phyloP scores from a whole-genome alignment of 352 stramenopile genomes.

The Pilasporangium apinafurcum region DNA sequence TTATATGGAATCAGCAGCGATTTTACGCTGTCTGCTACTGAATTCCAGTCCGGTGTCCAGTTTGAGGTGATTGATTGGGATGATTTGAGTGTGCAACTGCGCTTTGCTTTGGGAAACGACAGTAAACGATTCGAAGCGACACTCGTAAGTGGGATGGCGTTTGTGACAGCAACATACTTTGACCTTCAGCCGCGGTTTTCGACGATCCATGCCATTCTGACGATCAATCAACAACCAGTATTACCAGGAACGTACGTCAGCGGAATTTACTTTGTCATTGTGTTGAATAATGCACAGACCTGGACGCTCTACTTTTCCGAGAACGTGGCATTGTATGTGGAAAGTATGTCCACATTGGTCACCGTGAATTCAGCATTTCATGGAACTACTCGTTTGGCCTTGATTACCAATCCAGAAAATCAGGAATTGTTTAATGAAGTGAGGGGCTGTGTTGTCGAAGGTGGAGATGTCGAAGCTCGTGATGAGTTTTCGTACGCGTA shows the following conservation, averaged over 20 bases:
- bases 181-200: constrained; percentile 34
- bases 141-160: constrained; percentile 63
- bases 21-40: constrained; percentile 38
- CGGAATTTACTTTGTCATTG: constrained; percentile 44
- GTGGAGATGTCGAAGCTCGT: constrained; percentile 30
- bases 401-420: constrained; percentile 23
- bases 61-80: constrained; percentile 45
- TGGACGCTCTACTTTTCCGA: constrained; percentile 56
- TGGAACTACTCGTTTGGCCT: constrained; percentile 20
- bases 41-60: constrained; percentile 26
- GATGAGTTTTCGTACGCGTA: constrained; percentile 44
- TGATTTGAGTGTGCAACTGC: constrained; percentile 46
- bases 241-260: constrained; percentile 22
- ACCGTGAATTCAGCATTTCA: constrained; percentile 23
- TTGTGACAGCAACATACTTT: constrained; percentile 42
- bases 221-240: constrained; percentile 42
- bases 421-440: constrained; percentile 30
- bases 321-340: constrained; percentile 22
- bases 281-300: constrained; percentile 34
- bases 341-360: constrained; percentile 23
- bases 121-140: constrained; percentile 33
- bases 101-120: constrained; percentile 23
- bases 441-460: constrained; percentile 33
- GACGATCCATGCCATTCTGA: constrained; percentile 31
- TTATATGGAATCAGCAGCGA: constrained; percentile 35